A percentile compares a stretch with the other conserved stretches of the same genome.
Conservation (phyloP, 2,329 filamentous ascomycete species). For the Trichoderma semiorbis region DNA sequence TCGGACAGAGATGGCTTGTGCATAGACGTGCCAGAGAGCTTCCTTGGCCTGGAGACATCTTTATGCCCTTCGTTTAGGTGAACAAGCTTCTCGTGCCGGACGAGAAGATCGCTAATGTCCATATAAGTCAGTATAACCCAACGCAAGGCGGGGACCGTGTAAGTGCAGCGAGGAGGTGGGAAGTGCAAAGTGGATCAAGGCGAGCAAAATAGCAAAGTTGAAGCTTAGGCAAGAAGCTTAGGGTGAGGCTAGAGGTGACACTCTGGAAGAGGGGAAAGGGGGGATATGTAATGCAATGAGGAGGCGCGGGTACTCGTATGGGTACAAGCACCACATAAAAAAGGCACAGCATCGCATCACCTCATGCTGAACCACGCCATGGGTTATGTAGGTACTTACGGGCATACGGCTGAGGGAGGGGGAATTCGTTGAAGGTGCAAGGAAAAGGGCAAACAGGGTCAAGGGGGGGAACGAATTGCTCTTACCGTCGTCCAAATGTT, state of each 20-base stretch:
- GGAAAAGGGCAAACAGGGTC: background rate
- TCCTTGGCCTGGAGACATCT: constrained; percentile 49
- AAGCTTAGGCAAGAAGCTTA: constrained; percentile 13
- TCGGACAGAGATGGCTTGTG: constrained; percentile 48
- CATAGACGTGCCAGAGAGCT: constrained; percentile 44
- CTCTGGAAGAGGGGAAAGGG: constrained; percentile 7
- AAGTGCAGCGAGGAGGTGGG: background rate
- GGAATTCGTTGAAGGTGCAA: background rate
- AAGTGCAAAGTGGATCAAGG: constrained; percentile 3
- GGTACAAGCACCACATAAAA: constrained; percentile 13
- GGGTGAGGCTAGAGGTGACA: background rate
- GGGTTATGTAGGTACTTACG: background rate
- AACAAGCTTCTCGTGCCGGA: constrained; percentile 62
- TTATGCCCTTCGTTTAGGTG: constrained; percentile 59
- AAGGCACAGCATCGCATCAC: background rate
- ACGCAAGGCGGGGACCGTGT: background rate
- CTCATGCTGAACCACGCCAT: background rate
- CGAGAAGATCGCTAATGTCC: constrained; percentile 62
- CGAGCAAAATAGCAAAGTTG: background rate
- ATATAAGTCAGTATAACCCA: constrained; percentile 45
- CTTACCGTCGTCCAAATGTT: constrained; percentile 60
- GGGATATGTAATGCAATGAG: constrained; percentile 14
- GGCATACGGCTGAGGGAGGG: background rate
- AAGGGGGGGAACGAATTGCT: background rate
- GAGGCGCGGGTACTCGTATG: constrained; percentile 11